These are phyloP conservation scores for Colletotrichum tropicicola DNA, from an alignment of 2,329 filamentous ascomycete genomes.

Conservation along the genomic window DNA sequence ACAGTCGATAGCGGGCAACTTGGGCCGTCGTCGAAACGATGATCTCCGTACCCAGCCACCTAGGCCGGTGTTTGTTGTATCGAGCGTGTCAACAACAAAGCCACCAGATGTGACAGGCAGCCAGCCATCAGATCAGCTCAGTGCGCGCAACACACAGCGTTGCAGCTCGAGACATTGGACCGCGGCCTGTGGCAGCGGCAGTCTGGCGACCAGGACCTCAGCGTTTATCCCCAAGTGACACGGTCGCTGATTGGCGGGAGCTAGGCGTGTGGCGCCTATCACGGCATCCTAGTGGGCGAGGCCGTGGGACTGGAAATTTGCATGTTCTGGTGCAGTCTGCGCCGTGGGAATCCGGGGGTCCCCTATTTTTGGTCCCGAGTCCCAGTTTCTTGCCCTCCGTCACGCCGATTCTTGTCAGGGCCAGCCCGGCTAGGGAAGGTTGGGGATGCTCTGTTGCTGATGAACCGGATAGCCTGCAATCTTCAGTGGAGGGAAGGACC, in stretches of 20 bases:
- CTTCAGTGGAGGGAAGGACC: slow-evolving; percentile 22
- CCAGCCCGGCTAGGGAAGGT: slow-evolving; percentile 10
- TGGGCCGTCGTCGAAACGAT: slow-evolving; percentile 21
- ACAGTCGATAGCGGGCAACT: slow-evolving; percentile 27
- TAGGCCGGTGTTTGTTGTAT: background rate
- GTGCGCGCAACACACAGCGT: no score
- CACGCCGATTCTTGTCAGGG: background rate
- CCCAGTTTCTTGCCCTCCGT: background rate
- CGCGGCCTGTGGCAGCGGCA: no score
- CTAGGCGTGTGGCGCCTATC: slow-evolving; percentile 6
- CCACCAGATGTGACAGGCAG: slow-evolving; percentile 8
- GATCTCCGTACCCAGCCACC: slow-evolving; percentile 26
- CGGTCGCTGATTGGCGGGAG: slow-evolving; percentile 3
- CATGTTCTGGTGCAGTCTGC: background rate
- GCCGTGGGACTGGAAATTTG: background rate
- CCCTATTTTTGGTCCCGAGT: slow-evolving; percentile 7
- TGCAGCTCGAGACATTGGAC: no score
- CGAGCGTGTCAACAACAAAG: slow-evolving; percentile 5
- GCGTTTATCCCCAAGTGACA: background rate
- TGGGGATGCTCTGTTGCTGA: slow-evolving; percentile 5
- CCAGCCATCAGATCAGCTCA: background rate
- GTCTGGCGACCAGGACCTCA: background rate
- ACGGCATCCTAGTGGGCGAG: background rate
- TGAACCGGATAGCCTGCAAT: slow-evolving; percentile 10
- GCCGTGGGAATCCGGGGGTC: slow-evolving; percentile 17